phyloP scores from a whole-genome alignment of 1,284 basidiomycete species.

The Sutorius eximius region DNA sequence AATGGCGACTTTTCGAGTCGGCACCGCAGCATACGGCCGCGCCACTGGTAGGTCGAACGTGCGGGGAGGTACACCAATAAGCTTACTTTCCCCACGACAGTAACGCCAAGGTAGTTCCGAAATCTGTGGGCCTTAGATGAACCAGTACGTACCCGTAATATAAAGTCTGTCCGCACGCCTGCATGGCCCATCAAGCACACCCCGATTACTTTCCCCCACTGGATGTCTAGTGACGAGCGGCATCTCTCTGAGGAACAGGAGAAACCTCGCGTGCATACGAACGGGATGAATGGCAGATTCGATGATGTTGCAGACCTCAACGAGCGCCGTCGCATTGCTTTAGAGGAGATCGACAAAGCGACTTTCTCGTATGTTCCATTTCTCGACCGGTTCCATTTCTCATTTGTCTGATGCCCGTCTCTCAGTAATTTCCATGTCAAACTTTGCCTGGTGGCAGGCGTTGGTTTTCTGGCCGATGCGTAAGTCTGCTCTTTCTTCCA shows the following conservation, averaged over 20 bases:
- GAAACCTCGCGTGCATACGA: background rate
- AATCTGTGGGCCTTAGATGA: background rate
- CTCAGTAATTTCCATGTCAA: constrained; percentile 63
- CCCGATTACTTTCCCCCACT: background rate
- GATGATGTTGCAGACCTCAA: constrained; percentile 21
- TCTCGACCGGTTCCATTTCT: constrained; percentile 7
- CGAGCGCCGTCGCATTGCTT: constrained; percentile 58
- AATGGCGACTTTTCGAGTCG: background rate
- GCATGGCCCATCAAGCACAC: no score
- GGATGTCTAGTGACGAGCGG: background rate
- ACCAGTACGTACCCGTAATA: background rate
- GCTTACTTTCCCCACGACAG: no score
- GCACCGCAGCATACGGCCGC: background rate
- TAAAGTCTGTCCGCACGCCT: background rate
- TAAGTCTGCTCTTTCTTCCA: constrained; percentile 36
- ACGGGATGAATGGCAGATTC: background rate
- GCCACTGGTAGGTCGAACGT: background rate
- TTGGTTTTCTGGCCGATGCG: constrained; percentile 82
- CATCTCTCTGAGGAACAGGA: background rate
- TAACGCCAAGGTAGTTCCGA: background rate
- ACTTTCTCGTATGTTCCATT: constrained; percentile 40
- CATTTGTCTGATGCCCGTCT: background rate
- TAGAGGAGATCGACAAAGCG: constrained; percentile 72
- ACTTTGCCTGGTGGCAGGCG: constrained; percentile 68
- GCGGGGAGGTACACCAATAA: background rate